Percentiles rank a stretch among this genome's conserved stretches.
Conservation (phyloP, 2,329 filamentous ascomycete species). For the Arthrobotrys megalospora region DNA sequence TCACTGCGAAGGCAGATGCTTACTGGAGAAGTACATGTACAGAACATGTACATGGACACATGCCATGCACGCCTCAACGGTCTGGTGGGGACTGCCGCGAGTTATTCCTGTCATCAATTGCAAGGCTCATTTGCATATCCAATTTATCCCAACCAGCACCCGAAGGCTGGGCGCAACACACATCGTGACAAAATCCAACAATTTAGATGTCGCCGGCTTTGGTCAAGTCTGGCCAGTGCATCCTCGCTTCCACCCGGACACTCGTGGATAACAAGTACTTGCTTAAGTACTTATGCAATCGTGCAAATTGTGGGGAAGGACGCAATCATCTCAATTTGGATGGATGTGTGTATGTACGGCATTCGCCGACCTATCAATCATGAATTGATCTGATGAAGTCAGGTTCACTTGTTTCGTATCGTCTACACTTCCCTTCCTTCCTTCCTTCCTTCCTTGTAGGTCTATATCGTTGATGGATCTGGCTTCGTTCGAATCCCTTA, state of each 20-base stretch:
- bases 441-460: background rate
- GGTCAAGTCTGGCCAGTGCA: conserved; percentile 20
- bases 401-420: conserved; percentile 9
- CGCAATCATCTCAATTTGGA: conserved; percentile 10
- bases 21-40: too few relatives aligned
- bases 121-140: background rate
- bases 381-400: conserved; percentile 7
- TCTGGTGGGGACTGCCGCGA: too few relatives aligned
- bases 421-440: background rate
- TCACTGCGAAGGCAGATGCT: conserved; percentile 5
- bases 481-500: background rate
- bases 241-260: conserved; percentile 31
- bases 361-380: background rate
- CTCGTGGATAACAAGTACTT: background rate
- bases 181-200: conserved; percentile 22
- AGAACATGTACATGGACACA: too few relatives aligned
- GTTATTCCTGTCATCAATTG: background rate
- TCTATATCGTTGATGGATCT: background rate
- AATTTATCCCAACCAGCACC: background rate
- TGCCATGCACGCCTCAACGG: too few relatives aligned
- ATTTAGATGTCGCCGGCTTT: background rate
- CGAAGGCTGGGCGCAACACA: conserved; percentile 3
- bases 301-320: background rate
- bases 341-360: background rate
- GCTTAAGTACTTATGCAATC: background rate